Evolutionary conservation across 495 filamentous ascomycete genomes (phyloP).

Genomic region (Penicillium angulare): DNA sequence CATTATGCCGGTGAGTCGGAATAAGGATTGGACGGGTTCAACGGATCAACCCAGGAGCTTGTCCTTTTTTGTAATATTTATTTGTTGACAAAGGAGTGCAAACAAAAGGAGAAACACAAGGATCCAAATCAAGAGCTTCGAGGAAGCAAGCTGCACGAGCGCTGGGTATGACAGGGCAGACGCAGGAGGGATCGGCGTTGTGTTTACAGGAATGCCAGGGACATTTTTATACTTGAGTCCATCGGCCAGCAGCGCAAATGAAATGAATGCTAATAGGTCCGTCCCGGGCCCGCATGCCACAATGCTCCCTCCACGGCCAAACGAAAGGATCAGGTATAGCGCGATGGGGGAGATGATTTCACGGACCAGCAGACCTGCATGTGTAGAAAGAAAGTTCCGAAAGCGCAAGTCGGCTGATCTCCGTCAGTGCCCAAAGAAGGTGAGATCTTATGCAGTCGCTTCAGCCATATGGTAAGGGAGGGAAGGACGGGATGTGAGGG

Average conservation of each 20-base stretch:
- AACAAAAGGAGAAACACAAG: constrained; percentile 10
- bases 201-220: constrained; percentile 36
- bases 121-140: constrained; percentile 4
- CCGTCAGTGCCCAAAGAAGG: constrained; percentile 12
- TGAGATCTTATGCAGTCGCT: constrained; percentile 10
- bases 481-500: constrained; percentile 8
- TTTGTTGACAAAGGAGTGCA: constrained; percentile 11
- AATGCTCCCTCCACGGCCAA: constrained; percentile 15
- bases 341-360: constrained; percentile 12
- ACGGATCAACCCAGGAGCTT: constrained; percentile 24
- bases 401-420: constrained; percentile 23
- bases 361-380: constrained; percentile 24
- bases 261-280: constrained; percentile 2
- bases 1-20: constrained; percentile 21
- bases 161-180: constrained; percentile 10
- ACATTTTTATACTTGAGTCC: constrained; percentile 31
- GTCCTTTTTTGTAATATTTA: constrained; percentile 11
- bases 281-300: constrained; percentile 27
- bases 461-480: constrained; percentile 17
- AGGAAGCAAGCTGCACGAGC: constrained; percentile 2
- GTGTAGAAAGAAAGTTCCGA: constrained; percentile 11
- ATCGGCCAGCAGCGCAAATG: constrained; percentile 18
- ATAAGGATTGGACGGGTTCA: constrained; percentile 22
- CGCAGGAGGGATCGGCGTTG: constrained; percentile 22
- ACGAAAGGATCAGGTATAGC: constrained; percentile 13